Base-by-base conservation (phyloP, 495 filamentous ascomycete species). In the Penicillium cinerascens region DNA sequence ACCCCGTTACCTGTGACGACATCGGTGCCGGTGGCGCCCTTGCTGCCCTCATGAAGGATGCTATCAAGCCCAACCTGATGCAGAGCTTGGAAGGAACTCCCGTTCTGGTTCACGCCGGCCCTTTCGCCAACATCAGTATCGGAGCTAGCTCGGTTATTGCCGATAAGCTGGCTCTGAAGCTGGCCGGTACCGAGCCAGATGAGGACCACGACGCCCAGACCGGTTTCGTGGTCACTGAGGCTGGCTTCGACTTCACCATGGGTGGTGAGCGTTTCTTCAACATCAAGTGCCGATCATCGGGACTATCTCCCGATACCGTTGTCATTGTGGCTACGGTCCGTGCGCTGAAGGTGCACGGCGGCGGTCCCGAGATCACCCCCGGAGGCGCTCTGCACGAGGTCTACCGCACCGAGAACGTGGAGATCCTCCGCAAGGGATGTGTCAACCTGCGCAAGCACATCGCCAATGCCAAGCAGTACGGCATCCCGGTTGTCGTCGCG, bases 231-330 rank as follows among this genome's bases (percentile, higher is more conserved):
- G 85, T 98, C 44, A 98, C 93, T 9, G 93, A 98, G 71, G 92
- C 93, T 41, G 93, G 93, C 8, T 98, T 98, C 69, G 93, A 98
- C 69, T 98, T 98, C 74, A 97, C 93, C 44, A 98, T 98, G 93
- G 93, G 93, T 52, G 93, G 93, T 46, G 93, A 98, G 79, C 87
- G 93, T 25, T 98, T 98, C 80, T 97, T 98, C 84, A 97, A 98
- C 74, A 97, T 98, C 75, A 98, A 98, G 80, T 97, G 93, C 76
- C 86, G 93, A 41, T 90, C 90, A 26, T 96, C 91, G 15, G 93
- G 93, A 17, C 80, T 98, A 36, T 84, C 88, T 1, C 93, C 93
- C 7, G 93, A 98, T 63, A 86, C 88, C 3, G 92, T 96, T 15
- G 89, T 98, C 33, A 86, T 98, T 47, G 93, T 98, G 21, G 92